Evolutionary conservation across 2,329 filamentous ascomycete species (phyloP).

Genomic region (Aspergillus oerlinghausenensis): DNA sequence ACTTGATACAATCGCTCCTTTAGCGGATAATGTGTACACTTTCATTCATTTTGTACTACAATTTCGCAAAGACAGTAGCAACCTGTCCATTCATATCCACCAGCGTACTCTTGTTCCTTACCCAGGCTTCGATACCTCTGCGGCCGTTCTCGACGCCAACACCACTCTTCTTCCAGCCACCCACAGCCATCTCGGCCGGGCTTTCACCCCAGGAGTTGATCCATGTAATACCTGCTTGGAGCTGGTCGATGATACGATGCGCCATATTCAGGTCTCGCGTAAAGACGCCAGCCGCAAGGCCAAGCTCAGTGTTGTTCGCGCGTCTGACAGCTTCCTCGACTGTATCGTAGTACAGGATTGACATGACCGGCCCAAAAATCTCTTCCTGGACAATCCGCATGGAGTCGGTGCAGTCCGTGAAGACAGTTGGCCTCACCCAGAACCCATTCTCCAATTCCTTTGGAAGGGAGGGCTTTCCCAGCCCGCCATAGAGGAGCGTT

Average conservation of each 20-base stretch:
- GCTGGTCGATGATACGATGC: constrained; percentile 63
- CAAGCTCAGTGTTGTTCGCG: constrained; percentile 72
- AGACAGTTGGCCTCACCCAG: constrained; percentile 80
- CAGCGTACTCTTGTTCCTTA: constrained; percentile 81
- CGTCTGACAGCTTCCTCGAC: constrained; percentile 65
- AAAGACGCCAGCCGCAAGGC: constrained; percentile 80
- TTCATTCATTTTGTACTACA: constrained; percentile 40
- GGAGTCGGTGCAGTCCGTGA: constrained; percentile 76
- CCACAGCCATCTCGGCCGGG: constrained; percentile 87
- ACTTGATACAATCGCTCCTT: neutral
- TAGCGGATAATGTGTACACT: neutral
- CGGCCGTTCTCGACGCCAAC: constrained; percentile 82
- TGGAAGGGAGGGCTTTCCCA: constrained; percentile 53
- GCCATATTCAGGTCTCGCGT: constrained; percentile 69
- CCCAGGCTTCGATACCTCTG: constrained; percentile 74
- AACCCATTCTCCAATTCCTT: constrained; percentile 58
- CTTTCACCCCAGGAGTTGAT: constrained; percentile 92
- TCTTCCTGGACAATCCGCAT: constrained; percentile 80
- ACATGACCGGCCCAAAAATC: constrained; percentile 86
- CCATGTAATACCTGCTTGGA: constrained; percentile 87
- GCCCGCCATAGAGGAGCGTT: constrained; percentile 67
- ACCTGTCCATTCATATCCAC: constrained; percentile 73
- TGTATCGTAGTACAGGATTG: constrained; percentile 67
- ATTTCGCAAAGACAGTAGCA: constrained; percentile 68
- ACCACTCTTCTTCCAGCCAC: constrained; percentile 88